Evolutionary conservation across 495 filamentous ascomycete species (phyloP).

Genomic region (Podospora fimiseda): DNA sequence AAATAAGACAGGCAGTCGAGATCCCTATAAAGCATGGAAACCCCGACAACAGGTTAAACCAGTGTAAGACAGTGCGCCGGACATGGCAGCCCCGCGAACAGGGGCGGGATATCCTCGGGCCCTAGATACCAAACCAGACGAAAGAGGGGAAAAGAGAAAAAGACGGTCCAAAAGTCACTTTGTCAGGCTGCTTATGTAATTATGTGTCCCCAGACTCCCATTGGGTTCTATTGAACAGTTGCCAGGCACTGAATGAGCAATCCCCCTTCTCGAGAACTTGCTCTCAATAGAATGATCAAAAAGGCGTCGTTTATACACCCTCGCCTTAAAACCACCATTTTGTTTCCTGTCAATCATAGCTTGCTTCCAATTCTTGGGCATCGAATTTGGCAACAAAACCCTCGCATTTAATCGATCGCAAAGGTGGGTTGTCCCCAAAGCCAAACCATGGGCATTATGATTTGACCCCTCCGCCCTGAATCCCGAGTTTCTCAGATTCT

Average conservation of each 20-base stretch:
- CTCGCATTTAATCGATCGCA: neutral
- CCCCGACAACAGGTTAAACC: neutral
- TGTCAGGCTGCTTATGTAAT: constrained; percentile 20
- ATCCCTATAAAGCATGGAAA: too few relatives aligned
- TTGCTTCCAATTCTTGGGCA: neutral
- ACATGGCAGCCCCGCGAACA: neutral
- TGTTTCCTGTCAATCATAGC: too few relatives aligned
- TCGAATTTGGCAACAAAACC: neutral
- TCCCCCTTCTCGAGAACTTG: constrained; percentile 11
- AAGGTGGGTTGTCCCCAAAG: constrained; percentile 19
- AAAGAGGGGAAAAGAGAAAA: neutral
- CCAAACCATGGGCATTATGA: too few relatives aligned
- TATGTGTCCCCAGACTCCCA: neutral
- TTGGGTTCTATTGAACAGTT: constrained; percentile 13
- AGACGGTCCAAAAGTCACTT: neutral
- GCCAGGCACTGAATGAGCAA: constrained; percentile 17
- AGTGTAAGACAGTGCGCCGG: neutral
- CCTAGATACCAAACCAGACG: neutral
- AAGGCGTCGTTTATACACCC: neutral
- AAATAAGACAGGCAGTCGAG: too few relatives aligned
- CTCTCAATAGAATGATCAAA: neutral
- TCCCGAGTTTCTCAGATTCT: constrained; percentile 1
- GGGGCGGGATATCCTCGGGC: constrained; percentile 11
- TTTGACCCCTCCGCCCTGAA: too few relatives aligned
- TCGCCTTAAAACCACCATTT: neutral